Conservation (phyloP, 306 rosid species). For the Comarum palustre region DNA sequence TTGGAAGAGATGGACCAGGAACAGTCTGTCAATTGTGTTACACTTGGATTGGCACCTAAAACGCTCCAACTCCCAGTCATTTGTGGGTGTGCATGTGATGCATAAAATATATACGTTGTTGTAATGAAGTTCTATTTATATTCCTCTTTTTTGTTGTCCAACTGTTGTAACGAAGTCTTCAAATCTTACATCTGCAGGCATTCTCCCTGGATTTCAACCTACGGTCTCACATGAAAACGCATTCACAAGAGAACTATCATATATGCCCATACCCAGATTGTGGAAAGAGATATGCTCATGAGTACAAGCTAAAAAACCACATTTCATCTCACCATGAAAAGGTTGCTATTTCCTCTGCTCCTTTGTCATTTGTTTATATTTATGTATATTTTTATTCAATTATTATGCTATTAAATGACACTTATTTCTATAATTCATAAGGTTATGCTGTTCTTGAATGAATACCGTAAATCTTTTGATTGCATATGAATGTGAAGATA, state of each 20-base stretch:
- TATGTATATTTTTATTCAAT: not conserved
- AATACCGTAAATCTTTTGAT: not conserved
- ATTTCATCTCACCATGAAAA: constrained; percentile 87
- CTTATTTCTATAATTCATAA: constrained; percentile 6
- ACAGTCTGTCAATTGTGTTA: not conserved
- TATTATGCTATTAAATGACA: not conserved
- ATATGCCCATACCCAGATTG: constrained; percentile 86
- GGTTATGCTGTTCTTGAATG: not conserved
- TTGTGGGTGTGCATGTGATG: not conserved
- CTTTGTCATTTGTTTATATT: not conserved
- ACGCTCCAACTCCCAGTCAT: not conserved
- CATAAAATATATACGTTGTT: not conserved
- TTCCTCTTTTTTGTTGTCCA: not conserved
- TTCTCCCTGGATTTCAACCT: constrained; percentile 91
- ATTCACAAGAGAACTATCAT: constrained; percentile 95
- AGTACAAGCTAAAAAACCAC: constrained; percentile 97
- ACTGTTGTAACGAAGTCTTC: not conserved
- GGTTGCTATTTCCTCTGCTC: constrained; percentile 39
- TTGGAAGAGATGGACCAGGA: not conserved
- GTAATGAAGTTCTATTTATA: not conserved
- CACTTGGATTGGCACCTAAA: not conserved
- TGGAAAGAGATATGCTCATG: constrained; percentile 97
- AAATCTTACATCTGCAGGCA: constrained; percentile 52
- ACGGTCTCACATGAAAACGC: constrained; percentile 96
- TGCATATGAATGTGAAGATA: not conserved